Evolutionary conservation across 176 grass and related monocot species (phyloP), one percentile per base, ranked within the genome.

Genomic region (Tillandsia leiboldiana): DNA sequence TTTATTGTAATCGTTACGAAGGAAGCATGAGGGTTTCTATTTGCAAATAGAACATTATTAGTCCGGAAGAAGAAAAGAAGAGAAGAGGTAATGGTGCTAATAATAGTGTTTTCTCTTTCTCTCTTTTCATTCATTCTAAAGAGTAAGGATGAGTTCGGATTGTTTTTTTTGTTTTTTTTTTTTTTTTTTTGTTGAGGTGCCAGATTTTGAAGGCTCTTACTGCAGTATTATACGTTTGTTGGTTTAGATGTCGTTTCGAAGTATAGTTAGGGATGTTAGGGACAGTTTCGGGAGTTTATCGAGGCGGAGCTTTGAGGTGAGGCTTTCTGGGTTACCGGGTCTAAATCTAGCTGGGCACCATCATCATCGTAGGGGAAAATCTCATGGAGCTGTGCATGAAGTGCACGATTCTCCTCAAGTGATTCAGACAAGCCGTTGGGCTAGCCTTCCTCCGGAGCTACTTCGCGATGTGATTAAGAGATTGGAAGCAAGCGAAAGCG

Each of bases 201-300:
- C 3, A 42, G 3, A 42, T 7, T 42, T 42, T 42, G 33, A 42
- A 42, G 33, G 33, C 33, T 42, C 33, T 42, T 42, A 24, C 58
- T 63, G 18, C 58, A 22, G 58, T 63, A 10, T 63, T 63, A 63
- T 63, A 24, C 58, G 9, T 26, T 22, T 63, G 52, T 29, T 72
- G 12, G 53, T 6, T 70, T 51, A 69, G 28, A 94, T 94, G 90
- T 94, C 86, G 26, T 86, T 89, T 59, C 78, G 78, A 67, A 94
- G 83, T 72, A 81, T 94, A 79, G 74, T 94, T 70, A 83, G 53
- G 52, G 90, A 94, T 83, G 68, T 89, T 69, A 94, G 67, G 74
- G 90, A 94, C 52, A 84, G 90, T 78, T 73, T 94, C 22, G 86
- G 90, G 64, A 94, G 83, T 63, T 73, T 94, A 69, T 89, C 90